Conservation (phyloP, 2,329 filamentous ascomycete species). For the Delphinella strobiligena region DNA sequence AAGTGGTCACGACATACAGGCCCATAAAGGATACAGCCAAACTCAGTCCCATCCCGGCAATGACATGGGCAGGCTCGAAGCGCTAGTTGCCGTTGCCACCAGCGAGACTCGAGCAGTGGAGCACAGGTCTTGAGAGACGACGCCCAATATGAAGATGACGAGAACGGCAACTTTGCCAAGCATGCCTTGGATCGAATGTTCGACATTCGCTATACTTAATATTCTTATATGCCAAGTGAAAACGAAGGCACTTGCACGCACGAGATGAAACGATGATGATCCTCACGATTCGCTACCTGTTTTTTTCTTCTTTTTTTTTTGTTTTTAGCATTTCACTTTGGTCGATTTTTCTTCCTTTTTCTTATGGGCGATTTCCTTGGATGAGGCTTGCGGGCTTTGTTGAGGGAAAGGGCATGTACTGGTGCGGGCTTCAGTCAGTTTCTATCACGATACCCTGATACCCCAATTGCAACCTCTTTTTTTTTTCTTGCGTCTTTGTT, state of each 20-base stretch:
- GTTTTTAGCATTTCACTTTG: not conserved
- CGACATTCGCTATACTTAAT: too few species aligned
- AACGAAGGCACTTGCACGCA: too few species aligned
- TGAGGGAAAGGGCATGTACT: not conserved
- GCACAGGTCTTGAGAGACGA: too few species aligned
- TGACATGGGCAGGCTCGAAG: constrained; percentile 47
- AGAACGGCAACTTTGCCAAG: too few species aligned
- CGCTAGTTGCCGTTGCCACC: constrained; percentile 53
- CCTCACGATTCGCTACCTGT: too few species aligned
- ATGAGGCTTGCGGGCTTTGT: not conserved
- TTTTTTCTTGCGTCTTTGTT: not conserved
- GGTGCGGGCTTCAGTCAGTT: not conserved
- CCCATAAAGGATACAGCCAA: constrained; percentile 15
- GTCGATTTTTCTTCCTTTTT: not conserved
- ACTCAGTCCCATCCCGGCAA: constrained; percentile 24
- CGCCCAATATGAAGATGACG: too few species aligned
- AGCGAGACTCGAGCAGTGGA: too few species aligned
- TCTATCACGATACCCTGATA: not conserved
- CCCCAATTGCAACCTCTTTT: not conserved
- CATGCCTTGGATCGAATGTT: too few species aligned
- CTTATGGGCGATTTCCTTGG: not conserved
- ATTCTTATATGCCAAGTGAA: too few species aligned
- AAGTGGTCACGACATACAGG: constrained; percentile 18
- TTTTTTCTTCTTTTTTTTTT: not conserved
- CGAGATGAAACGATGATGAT: too few species aligned